phyloP scores from a whole-genome alignment of 345 rosid species.

The Boechera retrofracta region DNA sequence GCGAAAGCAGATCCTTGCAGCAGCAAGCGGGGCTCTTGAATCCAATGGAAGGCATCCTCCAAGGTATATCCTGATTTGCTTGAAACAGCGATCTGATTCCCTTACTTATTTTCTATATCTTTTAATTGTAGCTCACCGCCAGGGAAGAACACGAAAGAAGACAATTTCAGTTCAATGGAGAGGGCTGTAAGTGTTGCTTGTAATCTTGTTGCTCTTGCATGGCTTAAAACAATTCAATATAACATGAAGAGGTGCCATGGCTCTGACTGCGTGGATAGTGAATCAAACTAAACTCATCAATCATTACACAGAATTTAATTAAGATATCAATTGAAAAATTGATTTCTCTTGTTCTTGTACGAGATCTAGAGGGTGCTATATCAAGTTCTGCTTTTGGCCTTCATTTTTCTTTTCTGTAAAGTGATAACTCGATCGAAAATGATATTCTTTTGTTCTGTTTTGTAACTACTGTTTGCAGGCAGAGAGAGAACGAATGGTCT shows the following conservation, averaged over 20 bases:
- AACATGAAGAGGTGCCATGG: conserved; percentile 17
- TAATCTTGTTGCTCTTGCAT: conserved; percentile 36
- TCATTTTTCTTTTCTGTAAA: neutral
- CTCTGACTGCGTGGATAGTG: conserved; percentile 26
- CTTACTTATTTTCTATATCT: conserved; percentile 25
- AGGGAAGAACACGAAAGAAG: conserved; percentile 63
- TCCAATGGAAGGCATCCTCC: conserved; percentile 72
- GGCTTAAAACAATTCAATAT: conserved; percentile 24
- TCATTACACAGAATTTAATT: conserved; percentile 10
- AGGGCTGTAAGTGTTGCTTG: conserved; percentile 82
- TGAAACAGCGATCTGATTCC: conserved; percentile 29
- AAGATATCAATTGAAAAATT: conserved; percentile 24
- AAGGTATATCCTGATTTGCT: conserved; percentile 57
- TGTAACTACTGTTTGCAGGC: conserved; percentile 55
- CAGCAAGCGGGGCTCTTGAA: conserved; percentile 88
- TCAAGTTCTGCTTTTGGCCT: conserved; percentile 29
- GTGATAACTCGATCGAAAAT: conserved; percentile 10
- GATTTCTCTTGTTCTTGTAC: conserved; percentile 9
- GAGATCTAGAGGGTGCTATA: conserved; percentile 23
- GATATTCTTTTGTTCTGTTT: neutral
- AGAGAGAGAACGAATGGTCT: conserved; percentile 97
- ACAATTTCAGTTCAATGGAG: conserved; percentile 82
- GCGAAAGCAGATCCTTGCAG: conserved; percentile 91
- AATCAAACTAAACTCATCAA: conserved; percentile 23
- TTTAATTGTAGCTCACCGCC: conserved; percentile 71